Evolutionary conservation across 164 flowering plant species (phyloP), one percentile per base, ranked within the genome.

Genomic region (Santalum album): DNA sequence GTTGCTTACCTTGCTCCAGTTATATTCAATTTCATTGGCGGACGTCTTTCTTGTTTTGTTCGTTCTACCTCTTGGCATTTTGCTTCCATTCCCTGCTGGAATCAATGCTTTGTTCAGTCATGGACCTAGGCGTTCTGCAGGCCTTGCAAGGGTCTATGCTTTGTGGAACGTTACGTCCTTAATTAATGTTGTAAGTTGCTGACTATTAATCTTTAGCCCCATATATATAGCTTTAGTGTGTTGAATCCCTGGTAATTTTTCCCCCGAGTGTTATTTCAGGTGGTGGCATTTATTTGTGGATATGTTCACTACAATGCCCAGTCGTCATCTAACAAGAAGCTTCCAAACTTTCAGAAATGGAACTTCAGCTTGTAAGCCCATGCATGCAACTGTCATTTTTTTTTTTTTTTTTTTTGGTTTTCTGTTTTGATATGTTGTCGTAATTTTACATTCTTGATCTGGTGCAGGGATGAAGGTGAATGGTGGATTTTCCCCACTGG

Each of bases 401-500:
- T 29, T 29, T 29, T 9, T 3, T 9, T 29, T 29, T 9, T 9
- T 29, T 29, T n/a, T n/a, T n/a, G n/a, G n/a, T n/a, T n/a, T n/a
- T n/a, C n/a, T n/a, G n/a, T n/a, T 29, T 29, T 46, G 10, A 46
- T 46, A 46, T 46, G 49, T 18, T 7, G 11, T 19, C 2, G 49
- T 15, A 21, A 7, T 9, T 9, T 29, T 4, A 29, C 6, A 25
- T 12, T 49, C 1, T 14, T 49, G 1, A 46, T 24, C 69, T 26
- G 9, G 2, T 68, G 62, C 86, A 94, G 99, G 95, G 99, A 86
- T 69, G 99, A 84, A 72, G 77, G 86, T 67, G 99, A 92, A 58
- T 94, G 99, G 97, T 94, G 99, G 99, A 72, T 87, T 58, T 78
- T 94, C 63, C 96, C 99, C 2, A 77, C 80, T 6, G 95, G 84